A percentile compares a stretch with the other conserved stretches of the same genome.
Evolutionary conservation across 1,284 basidiomycete species (phyloP).

Genomic region (Irpex lacteus): DNA sequence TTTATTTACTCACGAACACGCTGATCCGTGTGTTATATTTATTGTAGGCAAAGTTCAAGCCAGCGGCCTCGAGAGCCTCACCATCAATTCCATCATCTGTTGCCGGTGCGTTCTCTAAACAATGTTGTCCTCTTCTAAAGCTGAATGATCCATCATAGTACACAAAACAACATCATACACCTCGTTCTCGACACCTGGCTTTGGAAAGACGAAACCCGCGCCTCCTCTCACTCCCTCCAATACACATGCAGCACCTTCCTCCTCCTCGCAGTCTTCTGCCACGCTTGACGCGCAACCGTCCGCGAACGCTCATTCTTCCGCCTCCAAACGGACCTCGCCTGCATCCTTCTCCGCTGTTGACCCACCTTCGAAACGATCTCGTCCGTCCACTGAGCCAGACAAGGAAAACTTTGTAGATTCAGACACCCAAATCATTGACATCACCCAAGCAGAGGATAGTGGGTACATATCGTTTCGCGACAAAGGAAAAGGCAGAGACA

Average conservation of each 20-base stretch:
- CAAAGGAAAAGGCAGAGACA: conserved; percentile 24
- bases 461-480: conserved; percentile 8
- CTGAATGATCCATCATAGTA: background rate
- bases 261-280: background rate
- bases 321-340: conserved; percentile 24
- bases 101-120: background rate
- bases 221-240: conserved; percentile 6
- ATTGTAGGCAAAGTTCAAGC: conserved; percentile 30
- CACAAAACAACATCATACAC: conserved; percentile 15
- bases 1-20: background rate
- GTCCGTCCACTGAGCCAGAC: conserved; percentile 15
- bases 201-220: conserved; percentile 24
- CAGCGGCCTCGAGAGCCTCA: conserved; percentile 16
- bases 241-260: conserved; percentile 11
- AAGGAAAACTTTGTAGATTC: conserved; percentile 27
- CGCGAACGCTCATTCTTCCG: conserved; percentile 15
- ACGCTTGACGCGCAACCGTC: too few relatives aligned
- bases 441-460: background rate
- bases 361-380: conserved; percentile 25
- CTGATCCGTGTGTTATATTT: background rate
- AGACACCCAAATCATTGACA: background rate
- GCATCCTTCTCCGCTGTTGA: conserved; percentile 16
- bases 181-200: conserved; percentile 31
- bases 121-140: background rate
- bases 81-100: conserved; percentile 14